A percentile compares a stretch with the other conserved stretches of the same genome.
Conservation (phyloP, 495 filamentous ascomycete genomes). For the Sphaerosporella brunnea region DNA sequence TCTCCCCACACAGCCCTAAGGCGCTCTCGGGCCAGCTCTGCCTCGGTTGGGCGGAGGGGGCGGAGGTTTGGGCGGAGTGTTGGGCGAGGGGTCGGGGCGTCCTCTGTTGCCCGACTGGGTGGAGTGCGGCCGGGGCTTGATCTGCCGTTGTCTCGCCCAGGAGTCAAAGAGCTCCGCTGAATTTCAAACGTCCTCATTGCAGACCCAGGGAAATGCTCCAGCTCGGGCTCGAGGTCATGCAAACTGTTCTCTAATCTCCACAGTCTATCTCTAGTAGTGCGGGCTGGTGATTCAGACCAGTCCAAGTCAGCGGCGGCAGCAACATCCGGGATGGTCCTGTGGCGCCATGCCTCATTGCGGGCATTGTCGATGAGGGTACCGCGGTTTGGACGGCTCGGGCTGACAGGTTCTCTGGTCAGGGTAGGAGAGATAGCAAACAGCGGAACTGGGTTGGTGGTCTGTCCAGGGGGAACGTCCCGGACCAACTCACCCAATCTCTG, state of each 20-base stretch:
- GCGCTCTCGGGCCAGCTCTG: no score
- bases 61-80: no score
- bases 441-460: background rate
- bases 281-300: background rate
- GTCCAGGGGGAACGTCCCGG: background rate
- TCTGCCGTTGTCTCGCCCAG: background rate
- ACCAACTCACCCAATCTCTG: background rate
- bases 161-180: background rate
- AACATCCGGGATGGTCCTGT: background rate
- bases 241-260: slow-evolving; percentile 4
- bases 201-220: background rate
- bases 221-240: slow-evolving; percentile 17
- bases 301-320: background rate
- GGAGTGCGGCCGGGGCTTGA: background rate
- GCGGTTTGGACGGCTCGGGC: background rate
- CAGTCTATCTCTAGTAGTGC: background rate
- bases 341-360: background rate
- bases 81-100: no score
- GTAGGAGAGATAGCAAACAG: background rate
- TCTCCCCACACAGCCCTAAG: slow-evolving; percentile 16
- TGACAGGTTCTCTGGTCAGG: background rate
- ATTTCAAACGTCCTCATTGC: background rate
- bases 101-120: background rate
- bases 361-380: background rate
- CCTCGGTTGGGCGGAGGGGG: no score